Evolutionary conservation across 495 filamentous ascomycete species (phyloP), one percentile per base, ranked within the genome.

Genomic region (Letharia lupina): DNA sequence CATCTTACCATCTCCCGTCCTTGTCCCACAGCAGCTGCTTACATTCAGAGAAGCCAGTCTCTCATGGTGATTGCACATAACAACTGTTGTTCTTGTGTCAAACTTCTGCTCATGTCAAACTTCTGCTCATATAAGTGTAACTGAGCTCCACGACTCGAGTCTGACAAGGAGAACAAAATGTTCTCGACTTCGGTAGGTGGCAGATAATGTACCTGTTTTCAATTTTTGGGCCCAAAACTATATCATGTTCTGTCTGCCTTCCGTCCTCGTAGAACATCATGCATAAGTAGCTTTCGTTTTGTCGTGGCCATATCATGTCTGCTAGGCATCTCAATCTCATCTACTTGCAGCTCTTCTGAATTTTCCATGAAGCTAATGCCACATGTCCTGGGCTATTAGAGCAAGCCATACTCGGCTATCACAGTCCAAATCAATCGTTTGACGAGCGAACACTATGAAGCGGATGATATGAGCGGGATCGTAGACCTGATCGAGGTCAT

Each of bases 401-500:
- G 91, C 80, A 97, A 98, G 77, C 93, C 95, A 1, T 98, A 91
- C 75, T 87, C 95, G 64, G 91, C 95, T 13, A 86, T 98, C 68
- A 95, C 93, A 31, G 95, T 96, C n/a, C 89, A 90, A 63, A 87
- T 99, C 68, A 93, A 98, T 73, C 85, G 87, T 56, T 84, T 98
- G 63, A 96, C 92, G 15, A 88, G 90, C 74, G 93, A 96, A 76
- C 81, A 88, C 70, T 92, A 90, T 77, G 89, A 93, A 62, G 88
- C 93, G 68, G 88, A 98, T 75, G 95, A 98, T 71, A 82, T 92
- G 42, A 87, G 90, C 68, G 95, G 95, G 18, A 91, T 99, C 62
- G 88, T 91, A 54, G 93, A 98, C 72, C 84, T 99, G 35, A 87
- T 98, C 67, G 95, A 99, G 76, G 90, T 91, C 60, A 87, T 99